Evolutionary conservation across 2,329 filamentous ascomycete species (phyloP).

Genomic region (Pestalotiopsis sp.): DNA sequence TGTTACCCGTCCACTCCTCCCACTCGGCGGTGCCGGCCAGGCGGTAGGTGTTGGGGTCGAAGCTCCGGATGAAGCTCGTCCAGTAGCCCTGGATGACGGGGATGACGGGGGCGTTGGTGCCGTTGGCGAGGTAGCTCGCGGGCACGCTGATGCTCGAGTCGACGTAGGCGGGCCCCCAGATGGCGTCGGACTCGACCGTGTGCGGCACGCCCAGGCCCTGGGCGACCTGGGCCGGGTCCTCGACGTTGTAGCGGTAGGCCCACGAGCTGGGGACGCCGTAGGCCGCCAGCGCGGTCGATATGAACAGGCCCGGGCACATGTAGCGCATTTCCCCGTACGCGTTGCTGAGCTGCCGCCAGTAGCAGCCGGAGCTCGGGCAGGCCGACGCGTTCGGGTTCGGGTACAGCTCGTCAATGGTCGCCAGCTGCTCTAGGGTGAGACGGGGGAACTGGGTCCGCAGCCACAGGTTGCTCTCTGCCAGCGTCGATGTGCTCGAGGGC

Average conservation of each 20-base stretch:
- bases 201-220: conserved; percentile 67
- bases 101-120: conserved; percentile 58
- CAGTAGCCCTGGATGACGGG: conserved; percentile 70
- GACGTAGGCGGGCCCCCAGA: conserved; percentile 66
- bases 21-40: conserved; percentile 24
- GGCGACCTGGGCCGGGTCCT: conserved; percentile 54
- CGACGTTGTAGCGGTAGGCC: conserved; percentile 72
- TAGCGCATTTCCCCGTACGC: conserved; percentile 68
- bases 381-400: conserved; percentile 44
- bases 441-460: conserved; percentile 60
- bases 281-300: conserved; percentile 41
- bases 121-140: conserved; percentile 52
- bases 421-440: conserved; percentile 52
- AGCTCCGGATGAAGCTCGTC: conserved; percentile 69
- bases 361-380: conserved; percentile 52
- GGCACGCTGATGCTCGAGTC: conserved; percentile 43
- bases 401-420: conserved; percentile 55
- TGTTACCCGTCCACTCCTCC: conserved; percentile 22
- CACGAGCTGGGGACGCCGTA: conserved; percentile 48
- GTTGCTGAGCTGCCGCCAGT: conserved; percentile 59
- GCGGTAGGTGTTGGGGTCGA: conserved; percentile 61
- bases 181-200: conserved; percentile 65
- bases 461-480: conserved; percentile 53
- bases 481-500: conserved; percentile 47
- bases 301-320: conserved; percentile 62